Percentiles rank a stretch among this genome's conserved stretches.
Evolutionary conservation across 1,139 yeast species (phyloP).

Genomic region (Suhomyces bokatorum): DNA sequence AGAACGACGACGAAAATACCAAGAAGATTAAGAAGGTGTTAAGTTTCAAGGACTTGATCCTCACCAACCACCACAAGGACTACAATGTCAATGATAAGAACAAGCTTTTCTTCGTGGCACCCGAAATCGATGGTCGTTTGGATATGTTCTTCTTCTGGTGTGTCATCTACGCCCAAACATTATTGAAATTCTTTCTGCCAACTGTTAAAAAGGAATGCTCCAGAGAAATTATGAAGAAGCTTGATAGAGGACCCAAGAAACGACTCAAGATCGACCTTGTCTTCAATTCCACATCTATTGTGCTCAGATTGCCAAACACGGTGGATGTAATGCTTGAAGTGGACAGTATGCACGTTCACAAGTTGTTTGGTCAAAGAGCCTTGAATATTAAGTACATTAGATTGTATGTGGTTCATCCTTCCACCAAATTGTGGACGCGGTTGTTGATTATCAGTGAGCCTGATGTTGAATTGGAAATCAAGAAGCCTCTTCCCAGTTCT

Average conservation of each 20-base stretch:
- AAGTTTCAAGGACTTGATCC: constrained; percentile 26
- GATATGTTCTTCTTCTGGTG: constrained; percentile 50
- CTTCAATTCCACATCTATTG: constrained; percentile 45
- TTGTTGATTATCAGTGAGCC: constrained; percentile 43
- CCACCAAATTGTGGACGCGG: constrained; percentile 48
- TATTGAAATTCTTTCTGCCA: constrained; percentile 40
- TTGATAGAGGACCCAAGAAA: constrained; percentile 24
- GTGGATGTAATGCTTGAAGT: constrained; percentile 55
- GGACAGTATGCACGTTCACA: constrained; percentile 35
- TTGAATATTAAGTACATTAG: constrained; percentile 40
- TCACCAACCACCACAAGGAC: constrained; percentile 25
- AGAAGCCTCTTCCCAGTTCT: constrained; percentile 10
- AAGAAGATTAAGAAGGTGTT: constrained; percentile 39
- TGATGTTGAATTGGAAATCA: constrained; percentile 25
- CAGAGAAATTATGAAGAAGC: constrained; percentile 25
- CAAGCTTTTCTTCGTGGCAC: constrained; percentile 30
- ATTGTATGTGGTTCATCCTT: constrained; percentile 57
- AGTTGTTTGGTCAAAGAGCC: constrained; percentile 30
- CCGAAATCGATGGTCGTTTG: constrained; percentile 42
- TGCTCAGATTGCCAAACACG: constrained; percentile 49
- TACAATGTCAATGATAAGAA: constrained; percentile 25
- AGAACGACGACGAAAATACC: constrained; percentile 19
- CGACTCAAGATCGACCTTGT: constrained; percentile 35
- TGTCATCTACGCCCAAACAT: constrained; percentile 38
- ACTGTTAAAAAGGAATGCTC: constrained; percentile 32